Evolutionary conservation across 1,139 yeast genomes (phyloP).

Genomic region (Pichia sp.): DNA sequence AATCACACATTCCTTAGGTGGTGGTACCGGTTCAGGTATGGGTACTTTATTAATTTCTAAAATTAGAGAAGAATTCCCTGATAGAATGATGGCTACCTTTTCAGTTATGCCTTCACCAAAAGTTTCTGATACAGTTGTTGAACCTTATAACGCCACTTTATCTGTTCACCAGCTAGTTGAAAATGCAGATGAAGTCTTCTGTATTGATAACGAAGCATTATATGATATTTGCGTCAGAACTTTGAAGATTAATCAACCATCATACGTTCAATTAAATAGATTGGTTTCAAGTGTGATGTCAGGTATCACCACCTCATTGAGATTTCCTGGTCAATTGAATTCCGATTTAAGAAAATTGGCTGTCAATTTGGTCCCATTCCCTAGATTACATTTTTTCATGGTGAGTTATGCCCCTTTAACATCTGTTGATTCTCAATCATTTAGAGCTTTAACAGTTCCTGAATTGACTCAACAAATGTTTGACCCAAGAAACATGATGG

Average conservation of each 20-base stretch:
- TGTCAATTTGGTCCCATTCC: conserved; percentile 89
- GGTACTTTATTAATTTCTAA: conserved; percentile 77
- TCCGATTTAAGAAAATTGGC: conserved; percentile 88
- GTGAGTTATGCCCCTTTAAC: conserved; percentile 92
- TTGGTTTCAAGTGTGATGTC: conserved; percentile 88
- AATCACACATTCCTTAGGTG: conserved; percentile 88
- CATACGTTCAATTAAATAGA: conserved; percentile 67
- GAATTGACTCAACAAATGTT: conserved; percentile 92
- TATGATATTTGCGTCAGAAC: conserved; percentile 85
- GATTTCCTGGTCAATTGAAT: conserved; percentile 92
- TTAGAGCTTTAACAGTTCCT: conserved; percentile 79
- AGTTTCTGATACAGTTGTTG: conserved; percentile 87
- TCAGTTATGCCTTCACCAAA: conserved; percentile 90
- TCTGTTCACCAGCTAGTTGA: conserved; percentile 91
- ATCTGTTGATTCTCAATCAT: conserved; percentile 68
- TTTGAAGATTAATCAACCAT: conserved; percentile 70
- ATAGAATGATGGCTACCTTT: conserved; percentile 93
- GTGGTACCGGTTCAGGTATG: conserved; percentile 97
- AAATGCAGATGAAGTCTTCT: conserved; percentile 85
- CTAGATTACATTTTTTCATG: conserved; percentile 90
- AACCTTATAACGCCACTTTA: conserved; percentile 87
- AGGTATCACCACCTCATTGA: conserved; percentile 81
- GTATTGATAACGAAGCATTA: conserved; percentile 89
- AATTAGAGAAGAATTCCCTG: conserved; percentile 84
- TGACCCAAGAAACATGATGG: conserved; percentile 91